These are phyloP conservation scores for Cystobasidium sp. DNA, from an alignment of 1,284 basidiomycete species.

Conservation along the genomic window DNA sequence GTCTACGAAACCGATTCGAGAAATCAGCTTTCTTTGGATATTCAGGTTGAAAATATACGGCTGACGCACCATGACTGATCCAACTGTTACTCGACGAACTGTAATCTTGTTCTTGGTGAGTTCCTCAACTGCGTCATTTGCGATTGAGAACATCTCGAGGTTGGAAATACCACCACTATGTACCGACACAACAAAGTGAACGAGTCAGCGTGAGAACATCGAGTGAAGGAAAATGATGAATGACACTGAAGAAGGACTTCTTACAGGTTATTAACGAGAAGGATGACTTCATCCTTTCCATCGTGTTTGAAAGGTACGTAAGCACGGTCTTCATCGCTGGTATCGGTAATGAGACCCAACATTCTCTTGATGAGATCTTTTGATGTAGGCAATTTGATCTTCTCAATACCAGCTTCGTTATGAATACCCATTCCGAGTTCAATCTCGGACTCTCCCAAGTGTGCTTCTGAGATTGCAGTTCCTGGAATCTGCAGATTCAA, in stretches of 20 bases:
- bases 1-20: slow-evolving; percentile 61
- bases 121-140: slow-evolving; percentile 60
- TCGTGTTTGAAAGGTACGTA: slow-evolving; percentile 76
- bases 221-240: slow-evolving; percentile 62
- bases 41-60: slow-evolving; percentile 42
- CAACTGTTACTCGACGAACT: slow-evolving; percentile 61
- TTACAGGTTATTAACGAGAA: slow-evolving; percentile 61
- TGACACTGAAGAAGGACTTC: neutral
- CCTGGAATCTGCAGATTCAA: slow-evolving; percentile 62
- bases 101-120: slow-evolving; percentile 66
- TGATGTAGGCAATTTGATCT: slow-evolving; percentile 66
- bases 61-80: slow-evolving; percentile 26
- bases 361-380: slow-evolving; percentile 72
- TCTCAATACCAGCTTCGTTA: slow-evolving; percentile 81
- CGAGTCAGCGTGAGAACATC: no score
- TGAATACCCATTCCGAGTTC: slow-evolving; percentile 87
- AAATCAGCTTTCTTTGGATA: neutral
- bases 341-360: slow-evolving; percentile 72
- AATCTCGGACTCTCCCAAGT: slow-evolving; percentile 70
- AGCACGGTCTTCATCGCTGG: slow-evolving; percentile 76
- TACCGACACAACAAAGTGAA: no score
- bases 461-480: slow-evolving; percentile 67
- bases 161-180: slow-evolving; percentile 74
- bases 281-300: slow-evolving; percentile 65
- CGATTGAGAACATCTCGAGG: slow-evolving; percentile 73